Conservation (phyloP, 768 basidiomycete genomes). For the Russula virescens region DNA sequence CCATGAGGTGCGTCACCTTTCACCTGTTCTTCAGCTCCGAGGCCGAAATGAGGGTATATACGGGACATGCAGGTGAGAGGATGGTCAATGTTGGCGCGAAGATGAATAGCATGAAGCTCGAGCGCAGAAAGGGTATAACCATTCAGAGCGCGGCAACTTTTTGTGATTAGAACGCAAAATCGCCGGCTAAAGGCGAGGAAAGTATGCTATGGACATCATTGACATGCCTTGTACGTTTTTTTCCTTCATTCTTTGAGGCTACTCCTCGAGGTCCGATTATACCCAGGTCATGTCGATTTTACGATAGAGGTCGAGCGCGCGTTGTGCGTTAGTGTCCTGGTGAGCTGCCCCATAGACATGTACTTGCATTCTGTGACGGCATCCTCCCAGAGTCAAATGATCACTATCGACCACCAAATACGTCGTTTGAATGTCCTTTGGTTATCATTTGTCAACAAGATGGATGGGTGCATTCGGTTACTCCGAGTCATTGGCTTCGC, state of each 20-base stretch:
- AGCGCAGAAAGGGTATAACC: slow-evolving; percentile 98
- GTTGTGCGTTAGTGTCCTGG: slow-evolving; percentile 81
- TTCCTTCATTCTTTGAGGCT: neutral
- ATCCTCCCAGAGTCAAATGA: too few relatives aligned
- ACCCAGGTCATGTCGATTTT: slow-evolving; percentile 92
- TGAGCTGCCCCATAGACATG: too few relatives aligned
- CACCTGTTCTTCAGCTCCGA: neutral
- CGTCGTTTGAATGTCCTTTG: too few relatives aligned
- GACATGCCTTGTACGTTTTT: slow-evolving; percentile 82
- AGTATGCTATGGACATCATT: slow-evolving; percentile 95
- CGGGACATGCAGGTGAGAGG: slow-evolving; percentile 65
- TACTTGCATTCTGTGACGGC: too few relatives aligned
- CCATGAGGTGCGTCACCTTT: slow-evolving; percentile 71
- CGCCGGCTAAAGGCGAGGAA: slow-evolving; percentile 58
- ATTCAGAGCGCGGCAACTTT: slow-evolving; percentile 99
- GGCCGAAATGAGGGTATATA: neutral
- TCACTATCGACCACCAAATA: too few relatives aligned
- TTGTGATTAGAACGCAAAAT: slow-evolving; percentile 85
- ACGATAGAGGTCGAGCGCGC: slow-evolving; percentile 99
- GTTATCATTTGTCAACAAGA: too few relatives aligned
- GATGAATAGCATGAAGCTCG: slow-evolving; percentile 99
- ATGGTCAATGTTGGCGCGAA: slow-evolving; percentile 95
- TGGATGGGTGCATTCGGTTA: too few relatives aligned
- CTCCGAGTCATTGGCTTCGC: too few relatives aligned
- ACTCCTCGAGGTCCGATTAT: neutral